Percentiles rank a stretch among this genome's conserved stretches.
These are phyloP conservation scores for Xylaria venustula DNA, from an alignment of 495 filamentous ascomycete species.

Conservation along the genomic window DNA sequence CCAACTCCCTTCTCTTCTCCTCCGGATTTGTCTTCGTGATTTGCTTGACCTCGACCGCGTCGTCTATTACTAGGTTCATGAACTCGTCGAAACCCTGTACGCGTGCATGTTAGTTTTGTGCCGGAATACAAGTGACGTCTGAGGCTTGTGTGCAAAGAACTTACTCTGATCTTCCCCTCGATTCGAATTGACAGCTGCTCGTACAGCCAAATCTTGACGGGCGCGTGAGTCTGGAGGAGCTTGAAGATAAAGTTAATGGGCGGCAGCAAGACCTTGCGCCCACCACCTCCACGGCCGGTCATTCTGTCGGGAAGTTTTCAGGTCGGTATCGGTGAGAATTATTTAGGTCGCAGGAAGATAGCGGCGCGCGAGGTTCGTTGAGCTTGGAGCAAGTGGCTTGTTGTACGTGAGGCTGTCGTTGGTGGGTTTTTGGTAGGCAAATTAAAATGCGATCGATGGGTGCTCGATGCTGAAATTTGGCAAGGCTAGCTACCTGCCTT, in stretches of 20 bases:
- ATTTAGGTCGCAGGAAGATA: background rate
- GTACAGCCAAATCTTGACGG: conserved; percentile 93
- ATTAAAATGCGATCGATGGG: background rate
- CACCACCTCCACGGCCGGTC: conserved; percentile 77
- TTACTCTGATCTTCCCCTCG: conserved; percentile 88
- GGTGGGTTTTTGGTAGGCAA: background rate
- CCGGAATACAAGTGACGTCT: background rate
- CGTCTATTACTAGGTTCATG: conserved; percentile 97
- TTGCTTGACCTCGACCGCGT: conserved; percentile 88
- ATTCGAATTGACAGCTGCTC: conserved; percentile 93
- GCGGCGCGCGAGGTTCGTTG: background rate
- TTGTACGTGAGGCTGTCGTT: background rate
- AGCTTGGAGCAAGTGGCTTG: background rate
- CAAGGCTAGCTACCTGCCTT: conserved; percentile 15
- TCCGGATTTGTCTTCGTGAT: conserved; percentile 72
- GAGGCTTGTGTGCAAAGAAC: conserved; percentile 16
- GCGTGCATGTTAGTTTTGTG: background rate
- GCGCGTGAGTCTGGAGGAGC: conserved; percentile 76
- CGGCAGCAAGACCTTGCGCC: conserved; percentile 86
- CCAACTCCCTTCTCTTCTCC: conserved; percentile 75
- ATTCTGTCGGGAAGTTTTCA: conserved; percentile 47
- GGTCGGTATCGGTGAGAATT: background rate
- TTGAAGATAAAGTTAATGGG: conserved; percentile 99
- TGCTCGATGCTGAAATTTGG: conserved; percentile 16
- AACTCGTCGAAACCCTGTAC: conserved; percentile 92